Base-by-base conservation (phyloP, 331 rosid genomes). In the Quercus lobata region DNA sequence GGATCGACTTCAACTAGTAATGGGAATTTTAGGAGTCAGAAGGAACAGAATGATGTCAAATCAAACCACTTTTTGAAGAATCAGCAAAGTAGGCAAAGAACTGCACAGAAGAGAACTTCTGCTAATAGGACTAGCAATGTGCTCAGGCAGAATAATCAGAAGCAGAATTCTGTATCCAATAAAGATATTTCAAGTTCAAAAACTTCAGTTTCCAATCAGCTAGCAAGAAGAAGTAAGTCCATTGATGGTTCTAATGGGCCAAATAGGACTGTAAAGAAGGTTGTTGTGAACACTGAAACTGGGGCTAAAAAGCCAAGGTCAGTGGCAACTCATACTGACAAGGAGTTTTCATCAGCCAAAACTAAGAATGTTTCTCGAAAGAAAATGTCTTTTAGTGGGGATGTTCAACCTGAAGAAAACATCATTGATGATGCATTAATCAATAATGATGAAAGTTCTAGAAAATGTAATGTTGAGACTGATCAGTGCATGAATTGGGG, bases 101-200 rank as follows among this genome's bases (percentile, higher is more conserved):
- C 84, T 49, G 58, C 37, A 78, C 92, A 87, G 82, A 90, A 84
- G 80, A 92, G 85, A 87, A 81, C 83, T 81, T 53, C 78, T 71
- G 19, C 82, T 52, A 80, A 72, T 75, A 84, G 84, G 81, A 82
- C 84, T 73, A 71, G 61, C 72, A 82, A 75, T 76, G 87, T 88
- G 54, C 92, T 94, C 71, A 81, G 85, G 79, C 93, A 83, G 82
- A 94, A 92, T 79, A 90, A 88, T 77, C 97, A 86, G 77, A 94
- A 94, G 84, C 97, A 94, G 91, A 94, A 94, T 85, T 75, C 84
- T 84, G 49, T 79, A 66, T 70, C 86, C 24, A 72, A 58, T 76
- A 90, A 72, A 84, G 92, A 84, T 68, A 89, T 82, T 77, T 74
- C 79, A 69, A 65, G 82, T 80, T 81, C 87, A 75, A 89, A 90